These are phyloP conservation scores for Kodamaea jinghongensis DNA, from an alignment of 805 yeast species.

Conservation along the genomic window DNA sequence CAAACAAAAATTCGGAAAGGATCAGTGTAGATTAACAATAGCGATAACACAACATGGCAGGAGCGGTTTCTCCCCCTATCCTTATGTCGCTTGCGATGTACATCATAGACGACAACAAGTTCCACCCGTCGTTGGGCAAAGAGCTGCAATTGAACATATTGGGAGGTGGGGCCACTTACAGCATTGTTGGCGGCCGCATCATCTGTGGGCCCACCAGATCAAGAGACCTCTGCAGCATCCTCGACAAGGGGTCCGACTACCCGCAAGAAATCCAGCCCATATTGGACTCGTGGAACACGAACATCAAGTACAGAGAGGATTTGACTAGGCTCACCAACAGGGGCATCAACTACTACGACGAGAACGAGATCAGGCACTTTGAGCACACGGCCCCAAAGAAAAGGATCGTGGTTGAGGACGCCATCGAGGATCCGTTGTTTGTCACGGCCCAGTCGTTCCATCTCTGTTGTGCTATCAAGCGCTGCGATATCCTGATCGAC, in stretches of 20 bases:
- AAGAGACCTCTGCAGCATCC: constrained; percentile 30
- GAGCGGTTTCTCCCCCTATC: constrained; percentile 4
- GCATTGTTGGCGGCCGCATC: constrained; percentile 70
- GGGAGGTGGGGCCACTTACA: constrained; percentile 92
- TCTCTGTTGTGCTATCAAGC: constrained; percentile 66
- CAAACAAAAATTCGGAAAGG: too few relatives aligned
- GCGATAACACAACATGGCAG: not conserved
- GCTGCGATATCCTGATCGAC: constrained; percentile 51
- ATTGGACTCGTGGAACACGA: constrained; percentile 61
- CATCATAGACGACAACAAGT: constrained; percentile 82
- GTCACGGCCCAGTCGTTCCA: constrained; percentile 52
- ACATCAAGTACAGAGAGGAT: constrained; percentile 54
- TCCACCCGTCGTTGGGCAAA: constrained; percentile 37
- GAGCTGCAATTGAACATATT: constrained; percentile 48
- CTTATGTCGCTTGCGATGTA: constrained; percentile 82
- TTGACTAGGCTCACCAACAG: constrained; percentile 62
- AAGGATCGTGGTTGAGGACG: constrained; percentile 56
- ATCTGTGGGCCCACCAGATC: constrained; percentile 50
- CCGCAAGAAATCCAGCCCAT: constrained; percentile 47
- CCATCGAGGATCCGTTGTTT: constrained; percentile 38
- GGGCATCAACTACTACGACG: constrained; percentile 76
- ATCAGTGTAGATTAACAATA: too few relatives aligned
- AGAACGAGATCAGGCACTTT: constrained; percentile 54
- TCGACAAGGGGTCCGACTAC: constrained; percentile 80
- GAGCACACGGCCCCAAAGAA: constrained; percentile 59